Percentiles rank a stretch among this genome's conserved stretches.
phyloP scores from a whole-genome alignment of 2,329 filamentous ascomycete genomes.

The Trichoderma sp. region DNA sequence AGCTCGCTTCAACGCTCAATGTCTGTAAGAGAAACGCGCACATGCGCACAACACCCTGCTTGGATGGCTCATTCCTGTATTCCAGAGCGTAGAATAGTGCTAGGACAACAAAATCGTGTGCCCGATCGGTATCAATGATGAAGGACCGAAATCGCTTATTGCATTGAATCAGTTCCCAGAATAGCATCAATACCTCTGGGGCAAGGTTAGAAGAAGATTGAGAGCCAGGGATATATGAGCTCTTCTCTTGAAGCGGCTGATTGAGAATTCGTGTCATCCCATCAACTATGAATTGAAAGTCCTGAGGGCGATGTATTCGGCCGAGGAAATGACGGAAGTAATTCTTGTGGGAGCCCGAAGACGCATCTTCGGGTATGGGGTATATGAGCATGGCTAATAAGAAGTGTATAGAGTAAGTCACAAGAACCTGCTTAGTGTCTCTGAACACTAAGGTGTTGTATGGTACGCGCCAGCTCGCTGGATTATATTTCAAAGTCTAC shows the following conservation, averaged over 20 bases:
- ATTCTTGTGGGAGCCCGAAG: slow-evolving; percentile 73
- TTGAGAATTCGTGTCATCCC: slow-evolving; percentile 91
- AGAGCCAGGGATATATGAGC: slow-evolving; percentile 82
- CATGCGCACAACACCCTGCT: slow-evolving; percentile 92
- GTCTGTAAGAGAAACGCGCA: slow-evolving; percentile 97
- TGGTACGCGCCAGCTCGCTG: slow-evolving; percentile 87
- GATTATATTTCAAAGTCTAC: slow-evolving; percentile 92
- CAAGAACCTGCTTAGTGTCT: slow-evolving; percentile 83
- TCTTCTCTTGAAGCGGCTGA: slow-evolving; percentile 85
- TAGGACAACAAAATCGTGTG: slow-evolving; percentile 88
- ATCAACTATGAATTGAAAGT: slow-evolving; percentile 96
- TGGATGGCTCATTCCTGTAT: slow-evolving; percentile 78
- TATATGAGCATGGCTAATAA: slow-evolving; percentile 84
- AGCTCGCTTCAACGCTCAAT: slow-evolving; percentile 86
- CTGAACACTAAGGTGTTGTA: slow-evolving; percentile 92
- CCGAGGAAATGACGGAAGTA: slow-evolving; percentile 91
- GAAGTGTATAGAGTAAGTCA: slow-evolving; percentile 88
- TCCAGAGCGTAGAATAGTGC: slow-evolving; percentile 91
- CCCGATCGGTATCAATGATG: slow-evolving; percentile 91
- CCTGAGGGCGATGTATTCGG: slow-evolving; percentile 84
- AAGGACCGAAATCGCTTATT: slow-evolving; percentile 97
- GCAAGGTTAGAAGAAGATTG: slow-evolving; percentile 81
- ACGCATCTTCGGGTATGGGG: slow-evolving; percentile 75
- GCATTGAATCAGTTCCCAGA: slow-evolving; percentile 96
- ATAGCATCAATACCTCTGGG: slow-evolving; percentile 93